Percentiles rank a stretch among this genome's conserved stretches.
These are phyloP conservation scores for Microcos paniculata DNA, from an alignment of 345 rosid genomes.

Conservation along the genomic window DNA sequence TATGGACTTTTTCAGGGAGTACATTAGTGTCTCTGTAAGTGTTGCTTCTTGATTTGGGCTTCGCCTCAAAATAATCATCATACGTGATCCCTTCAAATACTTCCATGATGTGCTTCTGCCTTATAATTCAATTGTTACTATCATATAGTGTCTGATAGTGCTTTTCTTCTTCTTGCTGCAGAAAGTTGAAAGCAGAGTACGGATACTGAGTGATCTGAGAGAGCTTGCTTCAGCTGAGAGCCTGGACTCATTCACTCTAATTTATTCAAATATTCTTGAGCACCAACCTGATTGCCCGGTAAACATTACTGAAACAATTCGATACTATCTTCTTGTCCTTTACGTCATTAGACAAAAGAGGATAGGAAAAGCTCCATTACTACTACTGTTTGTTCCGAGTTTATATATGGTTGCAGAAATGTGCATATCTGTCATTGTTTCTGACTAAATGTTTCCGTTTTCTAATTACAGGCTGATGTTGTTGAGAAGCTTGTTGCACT, in stretches of 20 bases:
- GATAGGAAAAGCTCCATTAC: no score
- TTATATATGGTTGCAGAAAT: neutral
- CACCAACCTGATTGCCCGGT: constrained; percentile 99
- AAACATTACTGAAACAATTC: constrained; percentile 20
- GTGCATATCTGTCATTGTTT: neutral
- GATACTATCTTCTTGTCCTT: constrained; percentile 18
- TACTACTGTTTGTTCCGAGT: neutral
- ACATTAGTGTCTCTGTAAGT: constrained; percentile 84
- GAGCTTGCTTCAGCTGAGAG: constrained; percentile 99
- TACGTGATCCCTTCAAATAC: neutral
- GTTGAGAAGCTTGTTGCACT: constrained; percentile 96
- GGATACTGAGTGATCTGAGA: constrained; percentile 87
- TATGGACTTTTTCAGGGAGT: constrained; percentile 95
- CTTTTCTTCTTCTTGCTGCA: constrained; percentile 26
- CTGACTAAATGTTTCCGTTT: neutral
- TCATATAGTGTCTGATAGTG: neutral
- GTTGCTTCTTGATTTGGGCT: constrained; percentile 2
- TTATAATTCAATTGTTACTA: neutral
- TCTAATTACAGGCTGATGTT: constrained; percentile 71
- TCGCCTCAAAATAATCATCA: neutral
- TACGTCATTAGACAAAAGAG: neutral
- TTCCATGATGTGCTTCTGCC: neutral
- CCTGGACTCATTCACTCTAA: constrained; percentile 88
- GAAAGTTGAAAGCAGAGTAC: constrained; percentile 93
- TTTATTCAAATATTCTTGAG: constrained; percentile 91